These are phyloP conservation scores for Cyclocybe aegerita DNA, from an alignment of 768 basidiomycete species.

Conservation along the genomic window DNA sequence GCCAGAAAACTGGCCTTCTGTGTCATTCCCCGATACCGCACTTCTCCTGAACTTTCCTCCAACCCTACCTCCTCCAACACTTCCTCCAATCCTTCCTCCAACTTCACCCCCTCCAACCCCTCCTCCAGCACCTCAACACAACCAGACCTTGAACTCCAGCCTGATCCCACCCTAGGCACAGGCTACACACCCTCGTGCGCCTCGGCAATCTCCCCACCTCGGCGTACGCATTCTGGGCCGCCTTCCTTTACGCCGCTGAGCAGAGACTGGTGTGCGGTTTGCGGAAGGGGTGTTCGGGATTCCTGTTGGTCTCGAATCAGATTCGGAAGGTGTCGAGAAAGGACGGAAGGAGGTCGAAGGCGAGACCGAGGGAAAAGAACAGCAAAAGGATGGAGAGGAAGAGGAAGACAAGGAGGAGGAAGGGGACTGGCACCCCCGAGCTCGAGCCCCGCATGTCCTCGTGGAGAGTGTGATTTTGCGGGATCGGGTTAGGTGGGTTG, in stretches of 20 bases:
- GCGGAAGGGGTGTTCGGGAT: background rate
- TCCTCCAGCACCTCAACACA: background rate
- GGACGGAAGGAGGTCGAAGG: too few relatives aligned
- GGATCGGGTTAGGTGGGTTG: slow-evolving; percentile 62
- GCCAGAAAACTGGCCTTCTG: slow-evolving; percentile 10
- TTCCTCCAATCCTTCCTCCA: too few relatives aligned
- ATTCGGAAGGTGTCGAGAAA: too few relatives aligned
- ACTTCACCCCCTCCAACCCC: background rate
- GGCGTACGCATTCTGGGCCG: slow-evolving; percentile 49
- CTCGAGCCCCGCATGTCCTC: slow-evolving; percentile 57
- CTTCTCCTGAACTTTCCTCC: too few relatives aligned
- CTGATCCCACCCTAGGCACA: slow-evolving; percentile 20
- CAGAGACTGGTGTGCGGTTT: slow-evolving; percentile 23
- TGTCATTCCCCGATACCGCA: too few relatives aligned
- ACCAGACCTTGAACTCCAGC: background rate
- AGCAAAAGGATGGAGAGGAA: too few relatives aligned
- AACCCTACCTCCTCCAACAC: background rate
- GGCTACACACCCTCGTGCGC: slow-evolving; percentile 41
- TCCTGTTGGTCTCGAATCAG: background rate
- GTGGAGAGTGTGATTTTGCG: slow-evolving; percentile 65
- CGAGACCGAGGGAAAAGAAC: too few relatives aligned
- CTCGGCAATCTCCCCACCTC: slow-evolving; percentile 52
- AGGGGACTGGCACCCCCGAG: slow-evolving; percentile 4
- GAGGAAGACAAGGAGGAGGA: slow-evolving; percentile 6
- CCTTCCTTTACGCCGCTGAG: slow-evolving; percentile 36